Conservation (phyloP, 2,329 filamentous ascomycete genomes). For the Coleophoma cylindrospora region DNA sequence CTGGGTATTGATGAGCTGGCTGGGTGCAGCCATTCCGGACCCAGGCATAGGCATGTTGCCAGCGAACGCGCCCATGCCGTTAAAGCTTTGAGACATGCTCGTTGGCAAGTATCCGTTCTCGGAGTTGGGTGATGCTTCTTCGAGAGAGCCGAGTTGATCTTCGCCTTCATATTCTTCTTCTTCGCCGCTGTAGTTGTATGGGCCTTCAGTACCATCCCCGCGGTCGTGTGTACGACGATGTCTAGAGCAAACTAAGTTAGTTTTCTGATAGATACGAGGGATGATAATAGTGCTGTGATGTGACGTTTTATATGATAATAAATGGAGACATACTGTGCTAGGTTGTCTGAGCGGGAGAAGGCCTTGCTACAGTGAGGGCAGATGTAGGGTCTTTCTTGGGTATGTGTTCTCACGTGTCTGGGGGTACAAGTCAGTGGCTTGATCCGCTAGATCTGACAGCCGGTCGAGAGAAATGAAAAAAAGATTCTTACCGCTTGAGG, state of each 20-base stretch:
- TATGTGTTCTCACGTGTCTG: conserved; percentile 98
- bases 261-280: conserved; percentile 4
- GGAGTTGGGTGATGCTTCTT: conserved; percentile 71
- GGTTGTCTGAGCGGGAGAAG: conserved; percentile 96
- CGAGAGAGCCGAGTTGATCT: conserved; percentile 75
- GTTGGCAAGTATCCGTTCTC: conserved; percentile 55
- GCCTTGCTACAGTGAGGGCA: conserved; percentile 98
- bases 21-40: conserved; percentile 28
- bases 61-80: conserved; percentile 14
- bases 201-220: conserved; percentile 60
- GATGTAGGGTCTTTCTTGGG: conserved; percentile 96
- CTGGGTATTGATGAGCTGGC: conserved; percentile 28
- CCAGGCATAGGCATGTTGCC: conserved; percentile 20
- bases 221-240: conserved; percentile 80
- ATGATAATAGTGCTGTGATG: conserved; percentile 1
- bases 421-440: conserved; percentile 45
- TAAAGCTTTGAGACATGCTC: conserved; percentile 19
- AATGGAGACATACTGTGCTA: conserved; percentile 75
- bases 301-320: conserved; percentile 22
- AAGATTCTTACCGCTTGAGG: conserved; percentile 82
- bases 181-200: conserved; percentile 57
- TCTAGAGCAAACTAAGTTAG: conserved; percentile 32
- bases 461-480: conserved; percentile 29
- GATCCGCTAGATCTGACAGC: conserved; percentile 15
- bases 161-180: conserved; percentile 81